A percentile compares a stretch with the other conserved stretches of the same genome.
Conservation (phyloP, 2,329 filamentous ascomycete species). For the Pyrenochaeta sp. region DNA sequence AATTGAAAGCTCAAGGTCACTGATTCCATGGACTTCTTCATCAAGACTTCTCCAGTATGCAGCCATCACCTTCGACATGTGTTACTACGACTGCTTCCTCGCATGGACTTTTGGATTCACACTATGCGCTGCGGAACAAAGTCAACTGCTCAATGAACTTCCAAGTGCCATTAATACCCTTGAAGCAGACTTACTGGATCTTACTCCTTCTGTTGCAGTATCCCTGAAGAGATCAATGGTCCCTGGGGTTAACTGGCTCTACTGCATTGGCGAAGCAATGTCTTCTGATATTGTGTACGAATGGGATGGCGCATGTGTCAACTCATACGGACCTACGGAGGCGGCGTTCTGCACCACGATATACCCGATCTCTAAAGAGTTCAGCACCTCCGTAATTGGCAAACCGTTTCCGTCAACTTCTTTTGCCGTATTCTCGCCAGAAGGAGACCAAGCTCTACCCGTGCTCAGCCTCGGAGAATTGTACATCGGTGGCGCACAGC, state of each 20-base stretch:
- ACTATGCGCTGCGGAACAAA: slow-evolving; percentile 50
- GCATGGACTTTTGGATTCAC: slow-evolving; percentile 55
- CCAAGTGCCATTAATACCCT: slow-evolving; percentile 44
- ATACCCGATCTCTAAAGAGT: slow-evolving; percentile 34
- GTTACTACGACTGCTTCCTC: slow-evolving; percentile 57
- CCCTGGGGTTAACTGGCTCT: slow-evolving; percentile 51
- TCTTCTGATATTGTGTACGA: slow-evolving; percentile 45
- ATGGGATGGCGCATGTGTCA: slow-evolving; percentile 52
- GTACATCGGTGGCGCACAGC: slow-evolving; percentile 55
- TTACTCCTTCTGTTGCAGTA: slow-evolving; percentile 53
- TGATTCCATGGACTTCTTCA: slow-evolving; percentile 49
- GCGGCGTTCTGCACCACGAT: slow-evolving; percentile 57
- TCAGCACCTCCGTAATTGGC: slow-evolving; percentile 51
- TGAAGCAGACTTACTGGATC: slow-evolving; percentile 48
- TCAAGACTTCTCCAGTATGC: slow-evolving; percentile 54
- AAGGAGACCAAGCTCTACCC: slow-evolving; percentile 44
- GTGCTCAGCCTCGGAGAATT: slow-evolving; percentile 53
- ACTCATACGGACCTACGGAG: slow-evolving; percentile 55
- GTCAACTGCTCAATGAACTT: slow-evolving; percentile 49
- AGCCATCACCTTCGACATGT: slow-evolving; percentile 55
- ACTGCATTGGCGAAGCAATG: slow-evolving; percentile 56
- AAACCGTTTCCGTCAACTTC: slow-evolving; percentile 51
- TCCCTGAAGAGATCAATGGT: slow-evolving; percentile 42
- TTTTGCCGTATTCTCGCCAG: slow-evolving; percentile 46
- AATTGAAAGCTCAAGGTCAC: slow-evolving; percentile 45